Base-by-base conservation (phyloP, 1,284 basidiomycete species). In the Boletus mariae region DNA sequence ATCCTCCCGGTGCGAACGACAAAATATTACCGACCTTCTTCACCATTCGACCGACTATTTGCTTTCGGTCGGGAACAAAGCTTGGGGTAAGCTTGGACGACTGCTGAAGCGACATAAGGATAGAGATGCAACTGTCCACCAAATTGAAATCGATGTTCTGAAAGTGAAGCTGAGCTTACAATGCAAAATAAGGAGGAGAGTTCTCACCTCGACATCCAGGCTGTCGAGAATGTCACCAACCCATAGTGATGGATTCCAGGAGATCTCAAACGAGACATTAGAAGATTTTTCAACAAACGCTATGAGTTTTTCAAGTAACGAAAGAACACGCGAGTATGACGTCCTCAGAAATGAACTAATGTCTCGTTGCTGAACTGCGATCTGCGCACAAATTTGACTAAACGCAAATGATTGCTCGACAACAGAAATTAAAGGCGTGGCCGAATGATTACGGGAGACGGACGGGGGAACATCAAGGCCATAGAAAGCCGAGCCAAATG, bases 101-200 rank as follows among this genome's bases (percentile, higher is more conserved):
- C 49, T 76, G 75, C 52, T 85, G 76, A 8, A 92, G 67, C 5
- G 78, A 75, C 13, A 87, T 68, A 1, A 84, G 70, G 11, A 87
- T 66, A 10, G 80, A 78, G 15, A 92, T 76, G 15, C 86, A 73
- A 26, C 80, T 77, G 52, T 91, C 85, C 13, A 92, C 81, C 1
- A 82, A 72, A 5, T 77, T 74, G 60, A 93, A 92, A 44, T 82
- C 82, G n/a, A 77, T 68, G 23, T 70, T 72, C 86, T 87, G 61
- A 28, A 48, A 52, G 52, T 25, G 23, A 53, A 48, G 49, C 47
- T 61, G 25, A 64, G 51, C 41, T 20, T 32, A 37, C 26, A 34
- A 48, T 37, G n/a, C 25, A 10, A 41, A 46, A 40, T 8, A 29
- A 45, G 28, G 43, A 29, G 50, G 23, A 37, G 45, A 3, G 34